Percentiles rank a stretch among this genome's conserved stretches.
Evolutionary conservation across 208 protist species (phyloP).

Genomic region (Leishmania mexicana): DNA sequence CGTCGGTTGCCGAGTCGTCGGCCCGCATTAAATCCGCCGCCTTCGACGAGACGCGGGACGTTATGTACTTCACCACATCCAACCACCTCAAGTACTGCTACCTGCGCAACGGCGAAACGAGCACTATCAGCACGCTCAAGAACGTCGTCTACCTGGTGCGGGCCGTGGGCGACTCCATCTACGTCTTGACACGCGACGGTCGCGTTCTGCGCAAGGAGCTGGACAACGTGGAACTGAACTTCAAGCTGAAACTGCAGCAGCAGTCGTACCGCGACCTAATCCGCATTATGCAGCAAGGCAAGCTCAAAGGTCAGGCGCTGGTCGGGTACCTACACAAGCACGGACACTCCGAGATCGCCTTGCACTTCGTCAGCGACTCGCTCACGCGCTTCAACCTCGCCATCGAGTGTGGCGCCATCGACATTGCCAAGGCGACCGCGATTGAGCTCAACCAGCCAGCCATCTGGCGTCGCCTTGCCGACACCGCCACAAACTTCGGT

Average conservation of each 20-base stretch:
- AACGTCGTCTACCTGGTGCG: slow-evolving; percentile 95
- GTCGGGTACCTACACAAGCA: slow-evolving; percentile 99
- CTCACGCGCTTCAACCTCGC: slow-evolving; percentile 97
- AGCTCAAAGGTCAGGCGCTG: slow-evolving; percentile 96
- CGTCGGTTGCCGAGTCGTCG: slow-evolving; percentile 91
- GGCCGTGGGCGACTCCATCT: slow-evolving; percentile 86
- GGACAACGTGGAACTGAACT: slow-evolving; percentile 95
- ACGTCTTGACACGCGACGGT: slow-evolving; percentile 92
- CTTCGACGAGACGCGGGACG: slow-evolving; percentile 91
- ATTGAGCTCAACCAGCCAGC: slow-evolving; percentile 91
- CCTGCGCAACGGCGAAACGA: slow-evolving; percentile 92
- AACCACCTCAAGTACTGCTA: slow-evolving; percentile 99
- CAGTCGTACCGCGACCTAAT: slow-evolving; percentile 94
- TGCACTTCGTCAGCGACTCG: slow-evolving; percentile 98
- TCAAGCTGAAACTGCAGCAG: slow-evolving; percentile 96
- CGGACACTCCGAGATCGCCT: slow-evolving; percentile 97
- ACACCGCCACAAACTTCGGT: slow-evolving; percentile 94
- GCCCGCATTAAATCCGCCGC: slow-evolving; percentile 95
- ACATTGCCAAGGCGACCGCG: slow-evolving; percentile 91
- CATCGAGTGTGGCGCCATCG: slow-evolving; percentile 98
- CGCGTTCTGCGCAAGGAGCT: slow-evolving; percentile 87
- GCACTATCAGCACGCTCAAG: slow-evolving; percentile 98
- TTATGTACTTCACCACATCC: slow-evolving; percentile 98
- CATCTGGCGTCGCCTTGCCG: slow-evolving; percentile 93
- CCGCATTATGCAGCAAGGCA: slow-evolving; percentile 91